A percentile compares a stretch with the other conserved stretches of the same genome.
These are phyloP conservation scores for Clarkia xantiana DNA, from an alignment of 345 rosid species.

Conservation along the genomic window DNA sequence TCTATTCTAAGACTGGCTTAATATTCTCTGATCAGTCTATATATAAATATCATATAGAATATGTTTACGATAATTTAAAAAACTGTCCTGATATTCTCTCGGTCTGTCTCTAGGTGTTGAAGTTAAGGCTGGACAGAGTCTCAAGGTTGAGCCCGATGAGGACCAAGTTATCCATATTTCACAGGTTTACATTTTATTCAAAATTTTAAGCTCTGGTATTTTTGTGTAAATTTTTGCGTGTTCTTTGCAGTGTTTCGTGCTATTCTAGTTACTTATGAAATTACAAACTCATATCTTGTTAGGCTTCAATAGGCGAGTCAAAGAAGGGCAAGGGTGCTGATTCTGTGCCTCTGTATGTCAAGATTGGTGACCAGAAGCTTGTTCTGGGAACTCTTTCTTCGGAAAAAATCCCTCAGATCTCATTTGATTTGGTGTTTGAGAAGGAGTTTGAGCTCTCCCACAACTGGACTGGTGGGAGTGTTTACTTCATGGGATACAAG, in stretches of 20 bases:
- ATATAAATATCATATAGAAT: no score
- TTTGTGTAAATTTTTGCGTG: neutral
- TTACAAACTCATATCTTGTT: neutral
- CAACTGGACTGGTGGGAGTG: conserved; percentile 51
- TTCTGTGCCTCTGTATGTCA: conserved; percentile 20
- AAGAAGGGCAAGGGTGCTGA: conserved; percentile 28
- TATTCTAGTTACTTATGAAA: no score
- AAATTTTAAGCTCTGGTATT: neutral
- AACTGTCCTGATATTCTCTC: neutral
- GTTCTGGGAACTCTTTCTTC: conserved; percentile 50
- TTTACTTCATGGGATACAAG: conserved; percentile 52
- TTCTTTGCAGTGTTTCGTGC: neutral
- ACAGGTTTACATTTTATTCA: conserved; percentile 9
- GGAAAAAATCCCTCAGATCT: conserved; percentile 44
- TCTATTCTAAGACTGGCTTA: no score
- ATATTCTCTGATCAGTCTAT: no score
- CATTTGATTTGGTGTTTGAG: conserved; percentile 46
- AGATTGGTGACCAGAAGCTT: conserved; percentile 28
- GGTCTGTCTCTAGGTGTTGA: conserved; percentile 22
- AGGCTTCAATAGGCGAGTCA: conserved; percentile 52
- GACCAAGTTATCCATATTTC: conserved; percentile 21
- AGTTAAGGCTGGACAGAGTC: conserved; percentile 30
- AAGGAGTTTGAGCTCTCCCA: conserved; percentile 47
- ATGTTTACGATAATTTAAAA: no score
- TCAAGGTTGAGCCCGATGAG: conserved; percentile 13